Base-by-base conservation (phyloP, 768 basidiomycete species). In the Dendrothele bispora region DNA sequence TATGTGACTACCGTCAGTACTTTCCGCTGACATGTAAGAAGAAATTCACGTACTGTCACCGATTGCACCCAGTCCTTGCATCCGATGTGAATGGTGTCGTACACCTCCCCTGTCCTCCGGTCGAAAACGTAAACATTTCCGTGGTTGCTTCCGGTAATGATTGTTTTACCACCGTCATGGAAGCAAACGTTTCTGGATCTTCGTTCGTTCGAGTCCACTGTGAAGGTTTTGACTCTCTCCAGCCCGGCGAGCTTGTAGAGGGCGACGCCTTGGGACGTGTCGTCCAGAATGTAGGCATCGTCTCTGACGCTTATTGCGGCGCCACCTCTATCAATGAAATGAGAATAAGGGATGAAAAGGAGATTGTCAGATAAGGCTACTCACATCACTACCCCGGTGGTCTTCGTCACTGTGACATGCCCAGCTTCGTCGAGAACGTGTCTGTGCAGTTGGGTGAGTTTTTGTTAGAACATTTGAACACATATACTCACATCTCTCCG, bases 101-200 rank as follows among this genome's bases (percentile, higher is more conserved):
- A 7, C 8, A 43, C 15, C n/a, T 7, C 2, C 7, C 42, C 42
- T 12, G 42, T 46, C 12, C 45, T 14, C 35, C 45, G 12, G 36
- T 46, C 45, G 14, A 46, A 46, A 3, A 37, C 24, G 24, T 46
- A 46, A 10, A 46, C 26, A 3, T n/a, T 28, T 12, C 45, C 45
- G 34, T 46, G 45, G 22, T 46, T 36, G 35, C 45, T 46, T 3
- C 45, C 45, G 25, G 21, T 46, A 7, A 46, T 15, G n/a, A 46
- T 25, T n/a, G 8, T 38, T 17, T 3, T 38, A 7, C 11, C 12
- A 6, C 34, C 21, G 15, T 46, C 45, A 17, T 24, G 34, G 21
- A 46, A 46, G 10, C 34, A 34, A 5, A 46, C 35, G 15, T 46
- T 25, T 21, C 25, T 36, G 12, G 20, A 8, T 18, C 45, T 1